A percentile compares a stretch with the other conserved stretches of the same genome.
These are phyloP conservation scores for Pisolithus tinctorius DNA, from an alignment of 768 basidiomycete genomes.

Conservation along the genomic window DNA sequence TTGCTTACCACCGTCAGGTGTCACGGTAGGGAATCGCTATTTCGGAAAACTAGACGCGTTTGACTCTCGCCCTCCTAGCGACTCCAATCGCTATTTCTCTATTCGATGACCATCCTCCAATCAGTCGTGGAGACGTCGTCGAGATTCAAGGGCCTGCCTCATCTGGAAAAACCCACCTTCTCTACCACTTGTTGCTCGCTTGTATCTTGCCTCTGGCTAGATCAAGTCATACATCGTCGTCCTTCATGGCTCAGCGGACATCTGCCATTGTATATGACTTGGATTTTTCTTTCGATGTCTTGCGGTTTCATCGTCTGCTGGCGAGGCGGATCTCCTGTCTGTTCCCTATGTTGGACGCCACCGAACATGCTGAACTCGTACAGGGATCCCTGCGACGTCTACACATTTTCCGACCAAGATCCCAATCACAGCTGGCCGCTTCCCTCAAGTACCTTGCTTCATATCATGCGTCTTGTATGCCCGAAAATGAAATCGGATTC, in stretches of 20 bases:
- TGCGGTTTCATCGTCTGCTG: slow-evolving; percentile 49
- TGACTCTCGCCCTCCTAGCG: slow-evolving; percentile 14
- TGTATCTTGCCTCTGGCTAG: slow-evolving; percentile 45
- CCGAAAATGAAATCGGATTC: slow-evolving; percentile 52
- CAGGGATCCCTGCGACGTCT: slow-evolving; percentile 43
- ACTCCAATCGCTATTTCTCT: slow-evolving; percentile 27
- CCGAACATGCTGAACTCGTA: slow-evolving; percentile 24
- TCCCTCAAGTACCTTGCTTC: slow-evolving; percentile 53
- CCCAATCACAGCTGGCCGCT: slow-evolving; percentile 61
- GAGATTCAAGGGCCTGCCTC: slow-evolving; percentile 71
- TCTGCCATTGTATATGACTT: slow-evolving; percentile 65
- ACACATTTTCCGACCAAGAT: slow-evolving; percentile 64
- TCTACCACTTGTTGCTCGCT: slow-evolving; percentile 55
- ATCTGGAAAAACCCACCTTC: slow-evolving; percentile 75
- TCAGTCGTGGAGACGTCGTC: slow-evolving; percentile 55
- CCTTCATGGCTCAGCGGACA: slow-evolving; percentile 55
- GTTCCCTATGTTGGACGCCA: slow-evolving; percentile 15
- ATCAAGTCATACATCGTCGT: slow-evolving; percentile 17
- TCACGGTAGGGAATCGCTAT: slow-evolving; percentile 26
- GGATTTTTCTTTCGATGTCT: slow-evolving; percentile 57
- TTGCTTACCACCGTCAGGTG: slow-evolving; percentile 36
- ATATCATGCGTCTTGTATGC: slow-evolving; percentile 44
- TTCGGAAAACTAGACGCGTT: too few relatives aligned
- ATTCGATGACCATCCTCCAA: slow-evolving; percentile 29
- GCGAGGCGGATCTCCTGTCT: slow-evolving; percentile 35